Base-by-base conservation (phyloP, 805 yeast species). In the Ogataea parapolymorpha region DNA sequence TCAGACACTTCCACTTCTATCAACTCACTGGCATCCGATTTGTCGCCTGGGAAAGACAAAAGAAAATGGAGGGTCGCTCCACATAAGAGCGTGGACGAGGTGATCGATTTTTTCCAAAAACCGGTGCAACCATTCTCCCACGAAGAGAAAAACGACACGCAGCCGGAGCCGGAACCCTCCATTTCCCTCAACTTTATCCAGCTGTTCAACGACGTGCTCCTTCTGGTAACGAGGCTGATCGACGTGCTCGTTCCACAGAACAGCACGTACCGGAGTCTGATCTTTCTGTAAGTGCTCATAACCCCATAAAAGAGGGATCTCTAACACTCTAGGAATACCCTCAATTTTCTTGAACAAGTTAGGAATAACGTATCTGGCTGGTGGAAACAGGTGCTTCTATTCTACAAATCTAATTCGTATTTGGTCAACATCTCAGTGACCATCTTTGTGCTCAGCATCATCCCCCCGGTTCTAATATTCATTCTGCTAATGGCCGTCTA, bases 251-350 rank as follows among this genome's bases (percentile, higher is more conserved):
- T 56, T 14, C 61, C 61, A n/a, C 39, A 35, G 15, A 46, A 53
- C 6, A 54, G 59, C 38, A 45, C 42, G 26, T 51, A 48, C 32
- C 45, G 59, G 13, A 56, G 46, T 29, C 20, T 54, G 28, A 32
- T 48, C n/a, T 44, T 56, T 26, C 32, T 56, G 60, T 55, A 51
- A 44, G 60, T 51, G 35, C 44, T 39, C 48, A 29, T 25, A 36
- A 27, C 43, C 42, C 6, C 18, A 11, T 20, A 39, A 39, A 39
- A 33, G 29, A 14, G 39, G 31, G 33, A 36, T 32, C 41, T 37
- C 41, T 35, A 37, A 37, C 41, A 13, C 26, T 32, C 14, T 27
- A 50, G 54, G 36, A 50, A 50, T 48, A 30, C 43, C 32, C 46
- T 48, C 37, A 46, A 41, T 31, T 17, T 46, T 18, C 42, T 48